Evolutionary conservation across 1,284 basidiomycete species (phyloP), one percentile per base, ranked within the genome.

Genomic region (Sanghuangporus baumii): DNA sequence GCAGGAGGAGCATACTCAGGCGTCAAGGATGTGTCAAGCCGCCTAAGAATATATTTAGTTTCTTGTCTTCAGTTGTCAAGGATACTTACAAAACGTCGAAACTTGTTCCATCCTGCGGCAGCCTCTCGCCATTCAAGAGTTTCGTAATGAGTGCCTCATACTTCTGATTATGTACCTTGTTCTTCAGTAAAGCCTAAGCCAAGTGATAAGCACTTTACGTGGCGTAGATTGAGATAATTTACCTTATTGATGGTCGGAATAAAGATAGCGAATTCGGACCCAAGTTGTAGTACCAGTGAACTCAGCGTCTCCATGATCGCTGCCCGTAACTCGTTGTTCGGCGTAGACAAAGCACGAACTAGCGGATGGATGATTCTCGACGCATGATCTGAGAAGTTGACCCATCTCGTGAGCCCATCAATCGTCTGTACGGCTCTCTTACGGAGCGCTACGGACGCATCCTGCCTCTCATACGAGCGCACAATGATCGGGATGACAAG

Each of bases 301-400:
- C 94, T 96, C 1, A 99, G 78, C 0, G 96, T 94, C 69, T 98
- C 96, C 89, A 99, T 90, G 7, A 96, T 93, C 0, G 93, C 87
- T 73, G 83, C 84, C 37, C 93, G 83, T 54, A 99, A 79, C 65
- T 99, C 96, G 16, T 71, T 66, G 60, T 92, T 91, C 66, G 84
- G 89, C n/a, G 81, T 81, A 48, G 89, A 87, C 59, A 99, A 78
- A 3, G 98, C 91, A 52, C 97, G 86, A 46, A 96, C 90, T 14
- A 99, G 81, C 2, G 97, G 96, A 71, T 98, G 97, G 26, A 99
- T 93, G 70, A 99, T 98, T 54, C 96, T 86, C 18, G 95, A 97
- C 7, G 96, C 95, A 70, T 99, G 96, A 71, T 99, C 97, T n/a
- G 93, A 96, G 72, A 99, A 98, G 76, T 99, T 98, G 70, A 99